phyloP scores from a whole-genome alignment of 2,329 filamentous ascomycete species.

The Pseudovirgaria hyperparasitica region DNA sequence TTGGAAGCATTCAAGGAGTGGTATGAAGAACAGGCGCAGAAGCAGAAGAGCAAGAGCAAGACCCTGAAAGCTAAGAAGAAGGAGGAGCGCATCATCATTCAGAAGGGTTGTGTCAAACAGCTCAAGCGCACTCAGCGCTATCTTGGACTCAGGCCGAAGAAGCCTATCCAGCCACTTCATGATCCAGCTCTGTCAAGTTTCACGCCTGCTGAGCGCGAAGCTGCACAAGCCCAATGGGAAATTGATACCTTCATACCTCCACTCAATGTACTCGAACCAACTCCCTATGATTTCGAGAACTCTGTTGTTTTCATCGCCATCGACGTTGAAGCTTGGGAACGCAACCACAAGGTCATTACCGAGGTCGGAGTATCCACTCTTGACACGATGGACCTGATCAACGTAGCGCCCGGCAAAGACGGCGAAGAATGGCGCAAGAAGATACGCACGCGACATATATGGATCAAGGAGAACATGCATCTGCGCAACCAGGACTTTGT shows the following conservation, averaged over 20 bases:
- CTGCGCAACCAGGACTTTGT: conserved; percentile 58
- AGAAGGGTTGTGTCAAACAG: conserved; percentile 38
- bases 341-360: conserved; percentile 52
- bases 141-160: conserved; percentile 49
- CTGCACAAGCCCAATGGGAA: conserved; percentile 1
- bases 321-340: conserved; percentile 75
- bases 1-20: conserved; percentile 40
- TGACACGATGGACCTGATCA: conserved; percentile 51
- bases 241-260: conserved; percentile 14
- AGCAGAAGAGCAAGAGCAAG: conserved; percentile 38
- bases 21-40: conserved; percentile 39
- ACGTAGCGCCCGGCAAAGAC: conserved; percentile 44
- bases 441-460: conserved; percentile 63
- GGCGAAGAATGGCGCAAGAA: conserved; percentile 54
- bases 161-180: conserved; percentile 1
- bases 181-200: conserved; percentile 3
- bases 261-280: conserved; percentile 33
- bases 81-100: conserved; percentile 35
- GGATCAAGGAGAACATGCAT: conserved; percentile 55
- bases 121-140: conserved; percentile 56
- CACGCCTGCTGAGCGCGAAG: conserved; percentile 3
- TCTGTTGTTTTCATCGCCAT: conserved; percentile 62
- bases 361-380: conserved; percentile 78
- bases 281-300: conserved; percentile 35
- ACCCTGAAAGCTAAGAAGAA: conserved; percentile 36